These are phyloP conservation scores for Solidago caesia DNA, from an alignment of 129 eudicot species.

Conservation along the genomic window DNA sequence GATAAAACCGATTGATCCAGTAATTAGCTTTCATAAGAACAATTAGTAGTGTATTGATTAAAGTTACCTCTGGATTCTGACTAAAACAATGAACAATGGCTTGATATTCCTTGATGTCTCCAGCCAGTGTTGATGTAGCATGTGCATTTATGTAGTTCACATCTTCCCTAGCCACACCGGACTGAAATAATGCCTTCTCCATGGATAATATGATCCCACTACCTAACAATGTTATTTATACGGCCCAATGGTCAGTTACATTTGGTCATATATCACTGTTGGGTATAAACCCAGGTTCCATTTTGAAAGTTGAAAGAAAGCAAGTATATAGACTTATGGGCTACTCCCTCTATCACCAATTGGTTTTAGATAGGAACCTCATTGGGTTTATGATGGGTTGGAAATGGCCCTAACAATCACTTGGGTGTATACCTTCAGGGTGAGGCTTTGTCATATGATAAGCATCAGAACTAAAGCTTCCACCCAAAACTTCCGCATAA, in stretches of 20 bases:
- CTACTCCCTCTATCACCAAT: too few species aligned
- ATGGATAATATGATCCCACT: conserved; percentile 61
- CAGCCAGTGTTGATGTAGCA: conserved; percentile 40
- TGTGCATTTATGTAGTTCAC: conserved; percentile 60
- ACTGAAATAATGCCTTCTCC: conserved; percentile 75
- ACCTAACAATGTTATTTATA: conserved; percentile 39
- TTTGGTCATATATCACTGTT: neutral
- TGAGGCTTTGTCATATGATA: conserved; percentile 92
- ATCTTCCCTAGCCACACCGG: conserved; percentile 75
- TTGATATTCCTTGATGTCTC: conserved; percentile 31
- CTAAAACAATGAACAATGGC: conserved; percentile 67
- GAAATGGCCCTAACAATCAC: too few species aligned
- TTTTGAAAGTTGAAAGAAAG: too few species aligned
- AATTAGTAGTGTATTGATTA: neutral
- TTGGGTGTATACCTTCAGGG: conserved; percentile 58
- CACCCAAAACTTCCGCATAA: conserved; percentile 84
- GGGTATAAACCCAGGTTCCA: too few species aligned
- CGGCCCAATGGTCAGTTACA: neutral
- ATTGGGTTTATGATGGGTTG: too few species aligned
- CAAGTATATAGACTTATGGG: too few species aligned
- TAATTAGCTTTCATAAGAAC: conserved; percentile 3
- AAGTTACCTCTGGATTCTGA: conserved; percentile 66
- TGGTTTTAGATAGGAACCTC: neutral
- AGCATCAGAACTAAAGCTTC: conserved; percentile 89
- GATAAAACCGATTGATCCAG: neutral